Evolutionary conservation across 129 eudicot genomes (phyloP), one percentile per base, ranked within the genome.

Genomic region (Logfia minima): DNA sequence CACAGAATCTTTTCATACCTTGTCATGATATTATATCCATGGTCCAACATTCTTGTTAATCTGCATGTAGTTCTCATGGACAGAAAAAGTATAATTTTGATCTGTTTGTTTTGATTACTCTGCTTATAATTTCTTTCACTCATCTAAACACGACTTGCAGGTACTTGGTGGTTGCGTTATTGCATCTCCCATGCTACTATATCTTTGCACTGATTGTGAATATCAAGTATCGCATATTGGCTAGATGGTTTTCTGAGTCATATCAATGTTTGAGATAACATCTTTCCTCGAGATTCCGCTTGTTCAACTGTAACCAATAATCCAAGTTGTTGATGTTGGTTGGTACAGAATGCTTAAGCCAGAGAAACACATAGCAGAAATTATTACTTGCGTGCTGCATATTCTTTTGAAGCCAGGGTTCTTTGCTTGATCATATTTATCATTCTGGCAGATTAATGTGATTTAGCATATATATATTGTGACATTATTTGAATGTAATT

Each of bases 131-230:
- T 19, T 58, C 32, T 16, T 32, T 39, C 31, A 28, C 58, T 80
- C 22, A 35, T 18, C 8, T n/a, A 37, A 37, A 74, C 28, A 29
- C 18, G 17, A 19, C 52, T 3, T 11, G 72, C 71, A 83, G 86
- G 86, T 83, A 83, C 83, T 59, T 83, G 14, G 28, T 87, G 29
- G 97, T 92, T 68, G 92, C 85, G 1, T 41, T 92, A 52, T 48
- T 88, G 85, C 97, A 92, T 85, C 58, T 89, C 52, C 97, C 97
- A 10, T 89, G 95, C 86, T 92, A 89, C 65, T 81, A 77, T 43
- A 17, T 87, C 22, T 92, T 83, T 79, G 89, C 86, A 22, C 55
- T 89, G 45, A 8, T 84, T 24, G 90, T 84, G 68, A 72, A 75
- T 35, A 28, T 80, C 34, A 92, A 92, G 76, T 77, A 87, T 80